These are phyloP conservation scores for Lactarius akahatsu DNA, from an alignment of 768 basidiomycete species.

Conservation along the genomic window DNA sequence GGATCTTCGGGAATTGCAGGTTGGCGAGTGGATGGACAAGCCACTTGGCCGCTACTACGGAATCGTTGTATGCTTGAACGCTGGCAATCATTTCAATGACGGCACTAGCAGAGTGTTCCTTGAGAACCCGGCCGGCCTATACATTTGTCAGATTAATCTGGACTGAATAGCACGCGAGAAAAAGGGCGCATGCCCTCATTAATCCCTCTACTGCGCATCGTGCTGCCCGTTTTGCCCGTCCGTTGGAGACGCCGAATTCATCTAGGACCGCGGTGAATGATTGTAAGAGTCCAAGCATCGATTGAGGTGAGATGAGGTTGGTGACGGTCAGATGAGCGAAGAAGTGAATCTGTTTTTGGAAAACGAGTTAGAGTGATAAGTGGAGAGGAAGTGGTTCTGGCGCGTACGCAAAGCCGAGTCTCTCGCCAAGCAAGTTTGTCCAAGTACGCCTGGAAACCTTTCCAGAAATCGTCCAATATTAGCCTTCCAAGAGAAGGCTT, in stretches of 20 bases:
- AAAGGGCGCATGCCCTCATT: slow-evolving; percentile 53
- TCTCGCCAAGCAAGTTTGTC: slow-evolving; percentile 92
- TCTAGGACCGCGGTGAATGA: slow-evolving; percentile 86
- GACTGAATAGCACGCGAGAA: not conserved
- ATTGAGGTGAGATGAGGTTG: slow-evolving; percentile 69
- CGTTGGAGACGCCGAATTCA: slow-evolving; percentile 84
- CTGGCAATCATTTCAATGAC: slow-evolving; percentile 67
- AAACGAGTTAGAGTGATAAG: slow-evolving; percentile 2
- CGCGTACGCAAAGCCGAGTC: slow-evolving; percentile 78
- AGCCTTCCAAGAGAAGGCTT: slow-evolving; percentile 58
- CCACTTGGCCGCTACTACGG: slow-evolving; percentile 54
- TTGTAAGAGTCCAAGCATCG: slow-evolving; percentile 76
- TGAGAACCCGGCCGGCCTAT: slow-evolving; percentile 69
- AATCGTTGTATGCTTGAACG: slow-evolving; percentile 70
- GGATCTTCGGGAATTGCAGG: slow-evolving; percentile 46
- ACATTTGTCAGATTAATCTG: slow-evolving; percentile 1
- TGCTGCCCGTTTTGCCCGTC: slow-evolving; percentile 79
- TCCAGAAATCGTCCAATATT: slow-evolving; percentile 86
- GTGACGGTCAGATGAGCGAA: slow-evolving; percentile 86
- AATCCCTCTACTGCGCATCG: slow-evolving; percentile 80
- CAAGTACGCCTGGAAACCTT: slow-evolving; percentile 83
- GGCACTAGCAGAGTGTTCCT: slow-evolving; percentile 56
- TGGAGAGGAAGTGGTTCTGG: not conserved
- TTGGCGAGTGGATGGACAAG: slow-evolving; percentile 62
- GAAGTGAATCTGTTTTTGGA: slow-evolving; percentile 71